A percentile compares a stretch with the other conserved stretches of the same genome.
These are phyloP conservation scores for Eucalyptus cladocalyx DNA, from an alignment of 345 rosid genomes.

Conservation along the genomic window DNA sequence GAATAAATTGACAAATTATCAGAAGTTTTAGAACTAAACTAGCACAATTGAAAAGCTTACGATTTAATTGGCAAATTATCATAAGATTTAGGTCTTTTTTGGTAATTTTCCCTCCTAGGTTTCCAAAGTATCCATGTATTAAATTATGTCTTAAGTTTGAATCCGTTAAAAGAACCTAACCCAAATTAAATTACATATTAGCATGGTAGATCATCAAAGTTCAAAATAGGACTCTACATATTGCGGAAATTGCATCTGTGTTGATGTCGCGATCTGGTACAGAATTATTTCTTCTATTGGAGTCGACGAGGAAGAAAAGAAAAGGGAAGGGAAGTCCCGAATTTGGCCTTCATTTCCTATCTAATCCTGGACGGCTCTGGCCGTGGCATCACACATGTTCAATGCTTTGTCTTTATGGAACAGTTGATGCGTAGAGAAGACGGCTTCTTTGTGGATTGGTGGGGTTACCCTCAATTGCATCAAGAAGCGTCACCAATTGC, in stretches of 20 bases:
- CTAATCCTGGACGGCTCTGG: background rate
- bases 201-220: too few relatives aligned
- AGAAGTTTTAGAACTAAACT: too few relatives aligned
- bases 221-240: too few relatives aligned
- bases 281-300: background rate
- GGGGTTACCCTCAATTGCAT: background rate
- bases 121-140: too few relatives aligned
- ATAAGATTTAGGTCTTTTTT: too few relatives aligned
- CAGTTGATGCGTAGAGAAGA: background rate
- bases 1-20: too few relatives aligned
- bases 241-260: background rate
- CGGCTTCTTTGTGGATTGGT: background rate
- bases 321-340: background rate
- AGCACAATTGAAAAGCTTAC: too few relatives aligned
- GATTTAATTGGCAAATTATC: too few relatives aligned
- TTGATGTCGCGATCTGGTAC: background rate
- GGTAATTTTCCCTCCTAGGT: too few relatives aligned
- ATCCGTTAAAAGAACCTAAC: too few relatives aligned
- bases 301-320: background rate
- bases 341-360: background rate
- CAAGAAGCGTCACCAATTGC: background rate
- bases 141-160: too few relatives aligned
- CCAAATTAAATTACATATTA: too few relatives aligned
- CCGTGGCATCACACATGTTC: background rate
- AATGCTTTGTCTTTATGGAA: background rate